Base-by-base conservation (phyloP, 805 yeast genomes). In the Pichia deserticola region DNA sequence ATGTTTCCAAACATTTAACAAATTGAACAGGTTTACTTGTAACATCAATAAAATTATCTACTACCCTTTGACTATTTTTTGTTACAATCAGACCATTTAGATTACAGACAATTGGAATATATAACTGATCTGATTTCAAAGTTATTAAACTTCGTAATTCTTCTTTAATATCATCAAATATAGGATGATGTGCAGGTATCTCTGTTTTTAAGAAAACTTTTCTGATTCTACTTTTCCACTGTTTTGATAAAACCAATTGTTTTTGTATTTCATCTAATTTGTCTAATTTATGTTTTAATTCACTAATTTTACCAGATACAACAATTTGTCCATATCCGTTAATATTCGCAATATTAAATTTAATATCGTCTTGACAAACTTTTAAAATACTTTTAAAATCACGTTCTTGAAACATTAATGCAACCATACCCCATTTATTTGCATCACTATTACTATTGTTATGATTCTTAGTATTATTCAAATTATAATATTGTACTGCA, bases 241-340 rank as follows among this genome's bases (percentile, higher is more conserved):
- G 50, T 15, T 54, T 51, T 32, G 50, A 36, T 3, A 45, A 38
- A 1, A 55, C 56, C 5, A 63, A 40, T 12, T 36, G n/a, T 32
- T 50, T 50, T 29, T 51, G 50, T 7, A 52, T 37, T 6, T 45
- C 38, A 15, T 52, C 52, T 11, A 65, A 29, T 25, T 50, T 44
- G 12, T 42, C 34, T 0, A 64, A 20, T 15, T 56, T 53, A 7
- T 51, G 42, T 4, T 37, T 11, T 5, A 65, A 44, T n/a, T 58
- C 57, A 1, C 39, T 30, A 8, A 47, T 44, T 20, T 39, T 45
- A 2, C 72, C 72, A 33, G 67, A 59, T 5, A 68, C 60, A 7
- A 66, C 72, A 13, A 67, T 50, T 48, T 68, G 72, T 41, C 65
- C 66, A 42, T 60, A 61, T 29, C 61, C 63, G 55, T 68, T 68